Percentiles rank a stretch among this genome's conserved stretches.
Evolutionary conservation across 192 early-diverging fungal genomes (phyloP).

Genomic region (Haplosporangium gracile): DNA sequence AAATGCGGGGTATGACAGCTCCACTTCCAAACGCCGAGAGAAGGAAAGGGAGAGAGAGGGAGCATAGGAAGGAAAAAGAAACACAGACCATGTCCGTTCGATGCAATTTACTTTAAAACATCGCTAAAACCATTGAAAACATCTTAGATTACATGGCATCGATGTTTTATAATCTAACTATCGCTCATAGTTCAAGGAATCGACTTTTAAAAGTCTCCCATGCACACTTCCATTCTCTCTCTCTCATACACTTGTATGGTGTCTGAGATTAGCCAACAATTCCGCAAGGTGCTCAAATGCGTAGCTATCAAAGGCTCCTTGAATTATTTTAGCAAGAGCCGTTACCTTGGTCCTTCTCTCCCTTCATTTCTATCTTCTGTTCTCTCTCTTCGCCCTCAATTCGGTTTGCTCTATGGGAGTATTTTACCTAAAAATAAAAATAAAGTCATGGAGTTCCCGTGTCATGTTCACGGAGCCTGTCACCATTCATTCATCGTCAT

Average conservation of each 20-base stretch:
- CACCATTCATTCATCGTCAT: background rate
- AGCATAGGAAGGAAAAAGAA: background rate
- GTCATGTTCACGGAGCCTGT: background rate
- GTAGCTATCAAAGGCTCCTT: background rate
- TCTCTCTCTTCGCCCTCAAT: too few species aligned
- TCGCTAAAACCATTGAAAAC: background rate
- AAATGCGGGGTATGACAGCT: background rate
- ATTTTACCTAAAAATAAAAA: slow-evolving; percentile 1
- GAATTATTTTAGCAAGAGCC: slow-evolving; percentile 2
- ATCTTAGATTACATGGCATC: background rate
- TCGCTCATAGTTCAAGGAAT: background rate
- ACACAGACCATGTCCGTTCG: background rate
- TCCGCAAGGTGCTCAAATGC: background rate
- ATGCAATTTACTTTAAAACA: background rate
- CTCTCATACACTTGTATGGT: background rate
- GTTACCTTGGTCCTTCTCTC: background rate
- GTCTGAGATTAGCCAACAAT: background rate
- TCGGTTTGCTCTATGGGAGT: background rate
- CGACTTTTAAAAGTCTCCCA: background rate
- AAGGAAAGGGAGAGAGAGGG: background rate
- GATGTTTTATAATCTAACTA: background rate
- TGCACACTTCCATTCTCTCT: background rate
- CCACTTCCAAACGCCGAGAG: background rate
- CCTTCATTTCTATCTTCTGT: background rate
- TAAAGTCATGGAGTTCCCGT: background rate